Evolutionary conservation across 148 eudicot species (phyloP).

Genomic region (Cornus suecica): DNA sequence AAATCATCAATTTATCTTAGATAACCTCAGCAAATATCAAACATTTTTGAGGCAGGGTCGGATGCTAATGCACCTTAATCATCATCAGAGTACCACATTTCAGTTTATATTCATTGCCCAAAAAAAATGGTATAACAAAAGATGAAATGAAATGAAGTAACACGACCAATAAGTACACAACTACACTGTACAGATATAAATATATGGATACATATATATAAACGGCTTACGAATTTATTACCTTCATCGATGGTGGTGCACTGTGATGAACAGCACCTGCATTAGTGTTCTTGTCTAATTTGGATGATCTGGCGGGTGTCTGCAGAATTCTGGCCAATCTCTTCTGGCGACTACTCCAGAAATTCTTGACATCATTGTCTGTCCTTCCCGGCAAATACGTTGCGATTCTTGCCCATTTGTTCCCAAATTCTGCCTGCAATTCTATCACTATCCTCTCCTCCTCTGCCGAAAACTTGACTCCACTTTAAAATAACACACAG

Average conservation of each 20-base stretch:
- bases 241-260: constrained; percentile 26
- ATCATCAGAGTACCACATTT: no score
- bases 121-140: no score
- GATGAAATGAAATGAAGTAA: no score
- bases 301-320: constrained; percentile 19
- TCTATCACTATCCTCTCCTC: constrained; percentile 78
- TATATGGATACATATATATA: neutral
- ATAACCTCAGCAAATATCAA: neutral
- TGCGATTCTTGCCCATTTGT: constrained; percentile 84
- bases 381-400: constrained; percentile 68
- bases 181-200: neutral
- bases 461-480: constrained; percentile 73
- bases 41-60: neutral
- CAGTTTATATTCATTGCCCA: no score
- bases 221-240: constrained; percentile 1
- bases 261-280: constrained; percentile 18
- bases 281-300: constrained; percentile 11
- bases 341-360: constrained; percentile 86
- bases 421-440: constrained; percentile 61
- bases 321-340: constrained; percentile 55
- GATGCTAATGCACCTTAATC: neutral
- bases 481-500: constrained; percentile 31
- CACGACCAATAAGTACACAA: no score
- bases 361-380: constrained; percentile 86
- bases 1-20: neutral